Base-by-base conservation (phyloP, 2,329 filamentous ascomycete genomes). In the Tolypocladium ovalisporum region DNA sequence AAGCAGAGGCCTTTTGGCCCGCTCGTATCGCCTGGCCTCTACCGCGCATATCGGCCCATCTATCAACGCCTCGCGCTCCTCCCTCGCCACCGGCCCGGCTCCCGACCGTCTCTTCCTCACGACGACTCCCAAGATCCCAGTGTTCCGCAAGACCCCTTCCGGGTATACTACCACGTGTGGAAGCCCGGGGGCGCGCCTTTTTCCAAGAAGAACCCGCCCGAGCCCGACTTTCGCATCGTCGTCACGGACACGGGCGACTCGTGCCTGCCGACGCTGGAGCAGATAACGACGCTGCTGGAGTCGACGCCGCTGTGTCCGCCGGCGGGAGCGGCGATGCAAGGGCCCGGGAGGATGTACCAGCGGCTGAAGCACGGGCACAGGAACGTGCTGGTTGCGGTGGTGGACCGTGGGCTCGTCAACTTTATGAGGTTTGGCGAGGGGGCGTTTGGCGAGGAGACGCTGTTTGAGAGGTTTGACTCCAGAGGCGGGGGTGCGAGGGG, bases 381-480 rank as follows among this genome's bases (percentile, higher is more conserved):
- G 62, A 94, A 90, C 70, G 88, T 94, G 36, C 77, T 97, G 37
- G 70, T 99, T 29, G 94, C 92, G 0, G 82, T 97, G 2, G 91
- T 97, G 37, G 94, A 97, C 69, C 83, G 90, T 61, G 94, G 94
- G 0, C 80, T 97, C 27, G 87, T 92, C 52, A 97, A 93, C 70
- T 97, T 93, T 68, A 77, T 97, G 66, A 78, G 89, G 29, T 79
- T 97, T 58, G 84, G 82, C 1, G 91, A 97, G 75, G 85, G 85
- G 13, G 86, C 86, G 1, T 97, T 97, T 72, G 86, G 79, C 0
- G 81, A 84, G 61, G 90, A 96, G 71, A 83, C 75, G 69, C 66
- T 96, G 40, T 90, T 84, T 65, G 83, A 86, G 66, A 74, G 82
- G 55, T 79, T 80, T 62, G 77, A 68, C 62, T 75, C 65, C 60